These are phyloP conservation scores for Dictyostelium purpureum DNA, from an alignment of 78 protist genomes.

Conservation along the genomic window DNA sequence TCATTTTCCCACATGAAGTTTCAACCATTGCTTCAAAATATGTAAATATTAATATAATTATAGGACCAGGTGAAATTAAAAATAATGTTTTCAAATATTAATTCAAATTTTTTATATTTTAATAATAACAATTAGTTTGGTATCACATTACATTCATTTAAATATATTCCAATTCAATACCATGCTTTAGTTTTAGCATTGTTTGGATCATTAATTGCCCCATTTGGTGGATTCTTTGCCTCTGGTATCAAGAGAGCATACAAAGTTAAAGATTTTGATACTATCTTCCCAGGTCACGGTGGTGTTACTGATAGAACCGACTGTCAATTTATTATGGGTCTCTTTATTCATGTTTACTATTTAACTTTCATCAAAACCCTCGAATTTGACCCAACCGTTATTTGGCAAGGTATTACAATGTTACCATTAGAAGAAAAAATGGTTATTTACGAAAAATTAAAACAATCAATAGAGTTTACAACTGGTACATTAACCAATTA, in stretches of 20 bases:
- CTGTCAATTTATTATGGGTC: slow-evolving; percentile 94
- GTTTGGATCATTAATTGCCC: slow-evolving; percentile 95
- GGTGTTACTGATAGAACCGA: slow-evolving; percentile 97
- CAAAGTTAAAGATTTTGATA: slow-evolving; percentile 95
- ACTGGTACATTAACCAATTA: slow-evolving; percentile 12
- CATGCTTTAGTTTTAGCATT: slow-evolving; percentile 90
- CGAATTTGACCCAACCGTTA: slow-evolving; percentile 25
- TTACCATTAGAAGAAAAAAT: slow-evolving; percentile 36
- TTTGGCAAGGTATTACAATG: slow-evolving; percentile 50
- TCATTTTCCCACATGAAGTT: slow-evolving; percentile 36
- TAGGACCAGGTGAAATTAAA: background rate
- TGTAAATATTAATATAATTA: background rate
- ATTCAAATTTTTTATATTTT: background rate
- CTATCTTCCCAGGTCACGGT: slow-evolving; percentile 97
- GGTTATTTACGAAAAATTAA: slow-evolving; percentile 32
- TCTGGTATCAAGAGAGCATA: slow-evolving; percentile 96
- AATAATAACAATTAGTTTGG: slow-evolving; percentile 26
- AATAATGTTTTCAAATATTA: background rate
- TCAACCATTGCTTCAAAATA: slow-evolving; percentile 17
- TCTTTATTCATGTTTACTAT: slow-evolving; percentile 87
- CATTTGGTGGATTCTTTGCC: slow-evolving; percentile 99
- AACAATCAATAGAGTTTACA: slow-evolving; percentile 11
- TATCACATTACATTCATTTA: background rate
- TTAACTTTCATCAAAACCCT: slow-evolving; percentile 73
- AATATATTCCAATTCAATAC: slow-evolving; percentile 77